Percentiles rank a stretch among this genome's conserved stretches.
Evolutionary conservation across 1,284 basidiomycete species (phyloP).

Genomic region (Sanguinoderma infundibulare): DNA sequence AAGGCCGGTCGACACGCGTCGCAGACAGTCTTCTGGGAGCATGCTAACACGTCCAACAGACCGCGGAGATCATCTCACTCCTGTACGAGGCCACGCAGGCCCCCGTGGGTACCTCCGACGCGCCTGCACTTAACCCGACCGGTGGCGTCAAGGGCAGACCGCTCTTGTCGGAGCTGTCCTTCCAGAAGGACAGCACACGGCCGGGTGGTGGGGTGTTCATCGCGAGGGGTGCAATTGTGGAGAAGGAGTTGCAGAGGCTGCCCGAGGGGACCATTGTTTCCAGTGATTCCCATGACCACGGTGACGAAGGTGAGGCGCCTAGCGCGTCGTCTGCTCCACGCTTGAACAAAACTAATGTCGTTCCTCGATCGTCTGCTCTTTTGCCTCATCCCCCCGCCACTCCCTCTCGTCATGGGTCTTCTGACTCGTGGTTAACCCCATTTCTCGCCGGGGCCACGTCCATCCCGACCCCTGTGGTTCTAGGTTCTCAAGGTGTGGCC

Average conservation of each 20-base stretch:
- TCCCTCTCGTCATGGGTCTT: neutral
- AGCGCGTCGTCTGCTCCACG: conserved; percentile 30
- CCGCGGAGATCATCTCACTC: conserved; percentile 89
- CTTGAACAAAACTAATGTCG: conserved; percentile 29
- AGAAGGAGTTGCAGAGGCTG: conserved; percentile 48
- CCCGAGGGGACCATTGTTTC: conserved; percentile 18
- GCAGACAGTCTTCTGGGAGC: conserved; percentile 24
- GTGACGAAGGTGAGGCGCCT: conserved; percentile 54
- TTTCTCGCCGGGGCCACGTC: conserved; percentile 4
- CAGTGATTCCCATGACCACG: neutral
- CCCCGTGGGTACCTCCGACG: conserved; percentile 58
- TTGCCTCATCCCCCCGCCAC: conserved; percentile 18
- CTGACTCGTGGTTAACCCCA: neutral
- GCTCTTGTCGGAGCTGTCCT: conserved; percentile 61
- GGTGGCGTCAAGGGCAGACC: conserved; percentile 68
- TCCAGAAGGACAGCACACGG: conserved; percentile 73
- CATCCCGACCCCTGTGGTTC: conserved; percentile 18
- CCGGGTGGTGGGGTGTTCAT: conserved; percentile 88
- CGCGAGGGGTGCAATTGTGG: conserved; percentile 57
- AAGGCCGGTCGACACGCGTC: conserved; percentile 60
- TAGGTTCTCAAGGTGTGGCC: conserved; percentile 23
- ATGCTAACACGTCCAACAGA: conserved; percentile 54
- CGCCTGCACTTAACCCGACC: conserved; percentile 72
- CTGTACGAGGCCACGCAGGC: conserved; percentile 91
- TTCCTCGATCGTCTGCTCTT: conserved; percentile 31